Evolutionary conservation across 495 filamentous ascomycete genomes (phyloP).

Genomic region (Penicillium ucsense): DNA sequence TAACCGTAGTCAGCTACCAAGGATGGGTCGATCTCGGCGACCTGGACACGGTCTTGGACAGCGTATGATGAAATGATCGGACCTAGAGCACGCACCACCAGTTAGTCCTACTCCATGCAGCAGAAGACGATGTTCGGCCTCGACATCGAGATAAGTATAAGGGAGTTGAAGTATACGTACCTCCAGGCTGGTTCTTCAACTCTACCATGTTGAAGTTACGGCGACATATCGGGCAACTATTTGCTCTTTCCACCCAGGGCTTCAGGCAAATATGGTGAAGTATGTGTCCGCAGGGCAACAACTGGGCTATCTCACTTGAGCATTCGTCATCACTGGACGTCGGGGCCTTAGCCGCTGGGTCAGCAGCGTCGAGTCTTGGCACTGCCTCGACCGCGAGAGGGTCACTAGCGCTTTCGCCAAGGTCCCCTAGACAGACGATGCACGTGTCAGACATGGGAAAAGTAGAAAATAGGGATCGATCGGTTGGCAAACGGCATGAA

Average conservation of each 20-base stretch:
- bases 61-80: slow-evolving; percentile 65
- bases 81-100: slow-evolving; percentile 37
- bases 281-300: slow-evolving; percentile 73
- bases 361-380: slow-evolving; percentile 33
- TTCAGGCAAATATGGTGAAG: slow-evolving; percentile 85
- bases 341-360: slow-evolving; percentile 24
- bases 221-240: slow-evolving; percentile 95
- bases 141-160: neutral
- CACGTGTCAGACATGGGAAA: slow-evolving; percentile 80
- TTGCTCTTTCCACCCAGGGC: slow-evolving; percentile 91
- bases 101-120: too few relatives aligned
- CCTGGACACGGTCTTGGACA: slow-evolving; percentile 83
- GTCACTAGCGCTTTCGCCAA: slow-evolving; percentile 54
- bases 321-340: slow-evolving; percentile 29
- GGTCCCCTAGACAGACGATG: slow-evolving; percentile 91
- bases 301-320: slow-evolving; percentile 48
- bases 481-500: slow-evolving; percentile 38
- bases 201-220: slow-evolving; percentile 82
- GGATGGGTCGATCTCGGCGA: slow-evolving; percentile 74
- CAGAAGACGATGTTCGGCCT: too few relatives aligned
- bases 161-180: slow-evolving; percentile 40
- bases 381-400: slow-evolving; percentile 35
- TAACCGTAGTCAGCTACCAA: slow-evolving; percentile 67
- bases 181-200: slow-evolving; percentile 65
- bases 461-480: slow-evolving; percentile 21